These are phyloP conservation scores for Kwoniella botswanensis DNA, from an alignment of 768 basidiomycete genomes.

Conservation along the genomic window DNA sequence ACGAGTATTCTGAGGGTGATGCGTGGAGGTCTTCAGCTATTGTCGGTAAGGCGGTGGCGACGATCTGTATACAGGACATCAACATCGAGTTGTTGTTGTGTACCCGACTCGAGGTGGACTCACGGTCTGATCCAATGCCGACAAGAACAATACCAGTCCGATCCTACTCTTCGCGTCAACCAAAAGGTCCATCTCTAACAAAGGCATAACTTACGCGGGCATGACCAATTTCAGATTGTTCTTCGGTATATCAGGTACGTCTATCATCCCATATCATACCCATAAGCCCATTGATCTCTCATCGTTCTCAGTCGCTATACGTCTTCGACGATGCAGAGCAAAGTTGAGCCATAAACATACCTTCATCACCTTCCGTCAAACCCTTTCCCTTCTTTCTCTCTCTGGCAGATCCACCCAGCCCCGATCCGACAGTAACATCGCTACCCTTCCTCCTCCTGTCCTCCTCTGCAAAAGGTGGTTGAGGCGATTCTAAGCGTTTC, in stretches of 20 bases:
- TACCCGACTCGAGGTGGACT: not conserved
- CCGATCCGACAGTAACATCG: slow-evolving; percentile 2
- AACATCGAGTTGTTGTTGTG: not conserved
- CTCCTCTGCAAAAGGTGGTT: slow-evolving; percentile 6
- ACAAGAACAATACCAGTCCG: slow-evolving; percentile 36
- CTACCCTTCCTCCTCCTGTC: slow-evolving; percentile 10
- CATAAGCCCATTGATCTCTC: too few species aligned
- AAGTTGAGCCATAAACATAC: slow-evolving; percentile 11
- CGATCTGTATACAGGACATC: slow-evolving; percentile 25
- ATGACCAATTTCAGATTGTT: slow-evolving; percentile 49
- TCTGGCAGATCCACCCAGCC: not conserved
- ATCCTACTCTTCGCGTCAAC: slow-evolving; percentile 17
- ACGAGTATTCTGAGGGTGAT: slow-evolving; percentile 48
- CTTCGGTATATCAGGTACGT: slow-evolving; percentile 49
- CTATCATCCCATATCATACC: slow-evolving; percentile 9
- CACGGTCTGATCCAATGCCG: slow-evolving; percentile 45
- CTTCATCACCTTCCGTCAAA: slow-evolving; percentile 39
- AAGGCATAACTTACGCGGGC: slow-evolving; percentile 37
- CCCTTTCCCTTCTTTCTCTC: slow-evolving; percentile 28
- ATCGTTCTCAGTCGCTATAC: not conserved
- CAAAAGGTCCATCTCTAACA: not conserved
- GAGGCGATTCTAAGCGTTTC: slow-evolving; percentile 1
- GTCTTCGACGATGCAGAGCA: not conserved
- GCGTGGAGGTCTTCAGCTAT: slow-evolving; percentile 49
- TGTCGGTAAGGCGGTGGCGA: slow-evolving; percentile 48